Evolutionary conservation across 1,139 yeast genomes (phyloP), one percentile per base, ranked within the genome.

Genomic region (Candida sanyaensis): DNA sequence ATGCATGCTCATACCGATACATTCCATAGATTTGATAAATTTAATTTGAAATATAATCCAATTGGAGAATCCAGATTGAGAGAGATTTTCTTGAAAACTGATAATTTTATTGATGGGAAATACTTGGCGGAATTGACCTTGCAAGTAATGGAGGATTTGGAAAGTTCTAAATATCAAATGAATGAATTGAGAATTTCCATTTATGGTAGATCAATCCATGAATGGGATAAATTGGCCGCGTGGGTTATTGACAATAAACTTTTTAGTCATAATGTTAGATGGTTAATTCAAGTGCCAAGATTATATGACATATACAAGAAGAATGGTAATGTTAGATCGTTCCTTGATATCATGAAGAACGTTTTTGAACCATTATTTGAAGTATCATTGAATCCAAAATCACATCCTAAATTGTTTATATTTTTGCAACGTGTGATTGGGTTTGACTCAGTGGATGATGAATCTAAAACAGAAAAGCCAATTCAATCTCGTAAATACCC

Each of bases 1-100:
- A 95, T 95, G 99, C 99, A 95, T 68, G 97, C 99, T 3, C 99
- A 95, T 66, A 89, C 93, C 53, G 99, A 95, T 63, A 87, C 98
- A 0, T 95, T 95, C 79, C 99, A 95, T 68, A 80, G 99, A 60
- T 95, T 95, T 63, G 99, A 95, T 69, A 95, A 95, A 69, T 95
- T 95, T 77, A 95, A 95, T 66, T 78, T 95, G 70, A 95, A 95
- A 68, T 95, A 95, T 72, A 95, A 95, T 62, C 99, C 99, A 21
- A 88, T 95, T 60, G 99, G 99, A 24, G 99, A 93, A 70, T 92
- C 98, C 21, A 85, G 99, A 67, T 74, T 95, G 64, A 83, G 99
- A 68, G 98, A 93, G 64, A 93, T 95, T 48, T 95, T 95, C 65
- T 76, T 95, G 60, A 95, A 93, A 68, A 93, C 99, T 0, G 98